Evolutionary conservation across 2,329 filamentous ascomycete species (phyloP).

Genomic region (Talaromyces verruculosus): DNA sequence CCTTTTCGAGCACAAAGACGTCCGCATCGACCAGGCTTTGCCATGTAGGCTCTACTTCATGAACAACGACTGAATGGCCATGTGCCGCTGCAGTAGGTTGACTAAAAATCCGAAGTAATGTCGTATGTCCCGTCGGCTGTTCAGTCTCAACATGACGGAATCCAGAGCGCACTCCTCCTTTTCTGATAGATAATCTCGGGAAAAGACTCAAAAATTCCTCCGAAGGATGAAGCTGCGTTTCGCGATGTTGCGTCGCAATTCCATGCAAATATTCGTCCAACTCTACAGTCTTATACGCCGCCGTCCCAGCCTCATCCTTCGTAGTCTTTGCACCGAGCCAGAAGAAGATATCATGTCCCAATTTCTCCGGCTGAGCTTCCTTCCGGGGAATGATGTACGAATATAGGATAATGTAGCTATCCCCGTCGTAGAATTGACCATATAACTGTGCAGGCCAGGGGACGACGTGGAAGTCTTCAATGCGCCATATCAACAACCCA

Average conservation of each 20-base stretch:
- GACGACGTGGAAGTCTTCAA: constrained; percentile 66
- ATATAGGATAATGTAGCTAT: constrained; percentile 66
- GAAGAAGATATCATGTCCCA: constrained; percentile 67
- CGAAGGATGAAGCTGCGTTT: constrained; percentile 60
- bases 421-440: constrained; percentile 65
- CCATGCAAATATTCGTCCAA: constrained; percentile 66
- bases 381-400: constrained; percentile 55
- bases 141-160: constrained; percentile 62
- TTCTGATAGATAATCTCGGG: constrained; percentile 59
- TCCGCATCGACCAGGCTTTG: constrained; percentile 63
- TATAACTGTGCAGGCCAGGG: constrained; percentile 58
- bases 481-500: constrained; percentile 64
- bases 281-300: constrained; percentile 69
- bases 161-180: constrained; percentile 62
- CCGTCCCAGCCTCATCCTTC: constrained; percentile 67
- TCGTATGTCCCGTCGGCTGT: constrained; percentile 44
- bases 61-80: constrained; percentile 54
- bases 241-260: constrained; percentile 63
- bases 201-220: constrained; percentile 63
- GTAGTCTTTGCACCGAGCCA: constrained; percentile 66
- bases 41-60: constrained; percentile 64
- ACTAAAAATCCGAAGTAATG: constrained; percentile 64
- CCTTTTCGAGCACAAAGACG: constrained; percentile 64
- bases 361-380: constrained; percentile 34
- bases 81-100: constrained; percentile 49